Evolutionary conservation across 2,329 filamentous ascomycete genomes (phyloP).

Genomic region (Ophiostoma sp.): DNA sequence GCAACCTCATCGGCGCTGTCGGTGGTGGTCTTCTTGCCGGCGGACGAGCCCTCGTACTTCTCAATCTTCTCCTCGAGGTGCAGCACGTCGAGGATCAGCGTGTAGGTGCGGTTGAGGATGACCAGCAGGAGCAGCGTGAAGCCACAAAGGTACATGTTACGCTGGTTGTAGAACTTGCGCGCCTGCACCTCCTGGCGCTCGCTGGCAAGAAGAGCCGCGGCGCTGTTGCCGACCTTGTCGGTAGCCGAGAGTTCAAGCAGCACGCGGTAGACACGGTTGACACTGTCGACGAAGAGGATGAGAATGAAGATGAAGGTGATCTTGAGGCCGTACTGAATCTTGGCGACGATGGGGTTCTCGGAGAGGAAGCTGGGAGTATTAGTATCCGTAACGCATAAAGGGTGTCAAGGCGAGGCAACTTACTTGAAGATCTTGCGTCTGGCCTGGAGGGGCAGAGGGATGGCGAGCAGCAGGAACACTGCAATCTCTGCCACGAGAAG

Average conservation of each 20-base stretch:
- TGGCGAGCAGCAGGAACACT: slow-evolving; percentile 71
- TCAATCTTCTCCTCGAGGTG: slow-evolving; percentile 88
- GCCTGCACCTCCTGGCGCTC: slow-evolving; percentile 98
- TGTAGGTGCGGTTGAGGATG: slow-evolving; percentile 98
- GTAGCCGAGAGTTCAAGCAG: slow-evolving; percentile 75
- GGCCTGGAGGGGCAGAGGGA: slow-evolving; percentile 82
- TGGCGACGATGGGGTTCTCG: slow-evolving; percentile 75
- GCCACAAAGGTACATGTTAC: slow-evolving; percentile 99
- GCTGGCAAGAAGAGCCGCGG: slow-evolving; percentile 69
- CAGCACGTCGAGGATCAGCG: slow-evolving; percentile 89
- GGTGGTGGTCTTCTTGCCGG: slow-evolving; percentile 55
- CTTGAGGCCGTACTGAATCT: slow-evolving; percentile 96
- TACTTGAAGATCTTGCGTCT: slow-evolving; percentile 79
- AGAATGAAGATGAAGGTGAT: slow-evolving; percentile 99
- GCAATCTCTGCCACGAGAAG: slow-evolving; percentile 78
- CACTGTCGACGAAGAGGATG: slow-evolving; percentile 95
- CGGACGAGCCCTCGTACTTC: slow-evolving; percentile 63
- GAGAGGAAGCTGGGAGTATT: slow-evolving; percentile 73
- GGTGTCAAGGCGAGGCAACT: not conserved
- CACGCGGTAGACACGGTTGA: slow-evolving; percentile 92
- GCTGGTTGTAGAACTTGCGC: slow-evolving; percentile 99
- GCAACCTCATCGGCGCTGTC: slow-evolving; percentile 73
- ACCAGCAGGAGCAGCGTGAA: slow-evolving; percentile 98
- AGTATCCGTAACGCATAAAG: not conserved
- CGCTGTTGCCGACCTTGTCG: slow-evolving; percentile 48